Evolutionary conservation across 1,139 yeast species (phyloP), one percentile per base, ranked within the genome.

Genomic region (Taphrina deformans): DNA sequence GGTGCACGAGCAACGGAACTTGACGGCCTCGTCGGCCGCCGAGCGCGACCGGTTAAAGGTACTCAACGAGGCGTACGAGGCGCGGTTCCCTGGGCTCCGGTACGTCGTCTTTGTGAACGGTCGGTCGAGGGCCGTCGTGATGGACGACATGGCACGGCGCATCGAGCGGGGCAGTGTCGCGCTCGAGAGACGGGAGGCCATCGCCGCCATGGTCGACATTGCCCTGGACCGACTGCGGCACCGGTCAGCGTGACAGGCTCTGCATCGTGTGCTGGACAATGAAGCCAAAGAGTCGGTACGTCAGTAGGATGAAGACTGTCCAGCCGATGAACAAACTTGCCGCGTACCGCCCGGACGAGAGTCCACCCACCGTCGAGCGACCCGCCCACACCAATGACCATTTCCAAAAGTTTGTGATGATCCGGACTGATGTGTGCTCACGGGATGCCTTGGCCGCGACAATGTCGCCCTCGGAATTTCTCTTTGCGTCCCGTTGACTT

Each of bases 91-190:
- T 0, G 96, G 97, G 0, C 81, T 91, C 65, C 78, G 92, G 56
- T 91, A 88, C 73, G 96, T 91, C n/a, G 92, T 89, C 4, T 91
- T 91, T 75, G 97, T 91, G 29, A 89, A 89, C 75, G 96, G 96
- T 0, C 78, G 96, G 69, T 75, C 85, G 3, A 79, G 96, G 69
- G 79, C 80, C 3, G 85, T 76, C 29, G 85, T 91, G 26, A 86
- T 89, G 85, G 76, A 76, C 27, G 80, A 86, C 71, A 89, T 91
- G 92, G 74, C 74, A 55, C 69, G 71, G 24, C 80, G 97, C 67
- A 88, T 91, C 10, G 75, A 73, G 2, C 77, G 87, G 64, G 78
- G 78, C 10, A 50, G 40, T 27, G 24, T 51, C 16, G 18, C 24
- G 6, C 46, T 31, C 7, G 63, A 59, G 41, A 24, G 55, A 21